These are phyloP conservation scores for Bryum argenteum DNA, from an alignment of 225 moss, liverwort and hornwort genomes.

Conservation along the genomic window DNA sequence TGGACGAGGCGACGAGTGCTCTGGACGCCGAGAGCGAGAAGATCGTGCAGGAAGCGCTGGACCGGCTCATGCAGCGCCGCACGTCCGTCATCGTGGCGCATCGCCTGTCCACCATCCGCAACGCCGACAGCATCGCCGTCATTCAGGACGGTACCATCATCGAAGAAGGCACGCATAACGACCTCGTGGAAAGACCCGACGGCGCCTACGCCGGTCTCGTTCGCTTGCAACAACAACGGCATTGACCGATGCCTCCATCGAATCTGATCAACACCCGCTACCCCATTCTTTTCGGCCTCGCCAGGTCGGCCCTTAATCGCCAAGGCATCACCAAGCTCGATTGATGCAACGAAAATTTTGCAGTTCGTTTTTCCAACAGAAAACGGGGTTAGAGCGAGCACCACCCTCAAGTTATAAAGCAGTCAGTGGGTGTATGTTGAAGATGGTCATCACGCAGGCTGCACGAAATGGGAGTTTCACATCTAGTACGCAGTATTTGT, in stretches of 20 bases:
- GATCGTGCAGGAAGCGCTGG: constrained; percentile 59
- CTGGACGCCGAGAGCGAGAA: constrained; percentile 58
- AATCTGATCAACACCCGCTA: not conserved
- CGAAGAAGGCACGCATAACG: constrained; percentile 75
- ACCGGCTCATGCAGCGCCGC: constrained; percentile 53
- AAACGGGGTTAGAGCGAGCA: not conserved
- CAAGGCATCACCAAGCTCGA: not conserved
- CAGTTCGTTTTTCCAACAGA: not conserved
- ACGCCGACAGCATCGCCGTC: constrained; percentile 83
- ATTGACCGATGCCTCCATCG: not conserved
- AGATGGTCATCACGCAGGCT: no score
- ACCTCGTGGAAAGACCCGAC: constrained; percentile 44
- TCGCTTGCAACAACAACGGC: constrained; percentile 56
- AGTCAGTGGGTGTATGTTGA: not conserved
- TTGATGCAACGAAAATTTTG: not conserved
- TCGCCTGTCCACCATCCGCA: constrained; percentile 79
- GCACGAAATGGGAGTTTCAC: no score
- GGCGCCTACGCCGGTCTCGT: constrained; percentile 69
- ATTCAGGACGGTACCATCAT: constrained; percentile 84
- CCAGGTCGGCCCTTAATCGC: not conserved
- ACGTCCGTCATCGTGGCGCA: constrained; percentile 80
- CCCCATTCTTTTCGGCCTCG: constrained; percentile 7
- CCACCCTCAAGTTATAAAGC: not conserved
- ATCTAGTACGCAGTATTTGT: no score
- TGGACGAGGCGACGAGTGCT: constrained; percentile 57